Conservation (phyloP, 768 basidiomycete genomes). For the Boletus subcaerulescens region DNA sequence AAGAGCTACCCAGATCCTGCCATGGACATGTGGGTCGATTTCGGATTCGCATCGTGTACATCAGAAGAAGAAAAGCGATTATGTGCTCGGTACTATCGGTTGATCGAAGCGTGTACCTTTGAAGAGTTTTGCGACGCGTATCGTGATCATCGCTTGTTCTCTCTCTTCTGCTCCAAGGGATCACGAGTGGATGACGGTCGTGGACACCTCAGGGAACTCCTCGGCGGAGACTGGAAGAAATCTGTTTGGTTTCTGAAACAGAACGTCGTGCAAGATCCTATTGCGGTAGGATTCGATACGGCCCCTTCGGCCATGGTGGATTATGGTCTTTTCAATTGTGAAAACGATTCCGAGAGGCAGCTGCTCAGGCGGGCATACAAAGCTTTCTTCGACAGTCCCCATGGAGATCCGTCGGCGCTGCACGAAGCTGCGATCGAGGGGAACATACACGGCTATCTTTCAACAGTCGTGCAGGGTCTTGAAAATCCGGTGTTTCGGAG, state of each 20-base stretch:
- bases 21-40: neutral
- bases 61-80: neutral
- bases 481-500: neutral
- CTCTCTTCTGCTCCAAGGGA: neutral
- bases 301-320: neutral
- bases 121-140: slow-evolving; percentile 1
- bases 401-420: neutral
- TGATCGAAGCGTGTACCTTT: neutral
- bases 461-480: neutral
- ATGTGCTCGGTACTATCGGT: neutral
- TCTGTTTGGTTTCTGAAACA: slow-evolving; percentile 1
- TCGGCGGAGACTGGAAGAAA: neutral
- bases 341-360: neutral
- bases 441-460: neutral
- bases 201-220: neutral
- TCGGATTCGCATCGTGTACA: slow-evolving; percentile 1
- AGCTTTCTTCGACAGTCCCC: neutral
- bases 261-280: neutral
- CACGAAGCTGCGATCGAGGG: neutral
- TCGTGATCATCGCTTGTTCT: neutral
- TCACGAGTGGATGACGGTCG: neutral
- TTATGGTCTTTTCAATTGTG: slow-evolving; percentile 1
- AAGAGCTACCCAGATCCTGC: neutral
- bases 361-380: neutral
- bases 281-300: neutral